phyloP scores from a whole-genome alignment of 306 rosid genomes.

The Spatholobus suberectus region DNA sequence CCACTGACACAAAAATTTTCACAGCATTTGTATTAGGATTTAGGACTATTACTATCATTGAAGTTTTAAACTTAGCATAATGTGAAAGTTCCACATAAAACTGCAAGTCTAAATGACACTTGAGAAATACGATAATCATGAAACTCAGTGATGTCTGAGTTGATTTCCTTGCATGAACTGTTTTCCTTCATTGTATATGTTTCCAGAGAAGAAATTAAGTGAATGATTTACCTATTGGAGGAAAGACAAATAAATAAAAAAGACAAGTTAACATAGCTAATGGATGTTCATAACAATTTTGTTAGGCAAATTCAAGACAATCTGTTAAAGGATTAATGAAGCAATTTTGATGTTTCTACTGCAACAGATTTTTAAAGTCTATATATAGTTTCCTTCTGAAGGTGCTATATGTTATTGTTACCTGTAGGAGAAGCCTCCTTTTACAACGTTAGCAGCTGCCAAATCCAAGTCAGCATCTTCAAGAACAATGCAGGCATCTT shows the following conservation, averaged over 20 bases:
- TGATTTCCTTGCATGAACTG: neutral
- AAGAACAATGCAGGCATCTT: slow-evolving; percentile 96
- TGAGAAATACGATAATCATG: neutral
- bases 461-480: slow-evolving; percentile 92
- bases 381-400: neutral
- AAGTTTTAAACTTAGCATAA: neutral
- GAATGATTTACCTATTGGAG: neutral
- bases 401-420: slow-evolving; percentile 33
- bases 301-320: neutral
- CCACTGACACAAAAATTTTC: slow-evolving; percentile 59
- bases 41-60: neutral
- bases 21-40: slow-evolving; percentile 7
- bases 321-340: neutral
- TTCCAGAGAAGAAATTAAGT: neutral
- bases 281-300: neutral
- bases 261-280: neutral
- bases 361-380: neutral
- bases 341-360: neutral
- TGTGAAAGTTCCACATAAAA: neutral
- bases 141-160: neutral
- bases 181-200: neutral
- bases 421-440: slow-evolving; percentile 96
- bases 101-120: neutral
- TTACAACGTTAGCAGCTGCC: slow-evolving; percentile 82
- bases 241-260: neutral